These are phyloP conservation scores for Mangifera indica DNA, from an alignment of 345 rosid genomes.

Conservation along the genomic window DNA sequence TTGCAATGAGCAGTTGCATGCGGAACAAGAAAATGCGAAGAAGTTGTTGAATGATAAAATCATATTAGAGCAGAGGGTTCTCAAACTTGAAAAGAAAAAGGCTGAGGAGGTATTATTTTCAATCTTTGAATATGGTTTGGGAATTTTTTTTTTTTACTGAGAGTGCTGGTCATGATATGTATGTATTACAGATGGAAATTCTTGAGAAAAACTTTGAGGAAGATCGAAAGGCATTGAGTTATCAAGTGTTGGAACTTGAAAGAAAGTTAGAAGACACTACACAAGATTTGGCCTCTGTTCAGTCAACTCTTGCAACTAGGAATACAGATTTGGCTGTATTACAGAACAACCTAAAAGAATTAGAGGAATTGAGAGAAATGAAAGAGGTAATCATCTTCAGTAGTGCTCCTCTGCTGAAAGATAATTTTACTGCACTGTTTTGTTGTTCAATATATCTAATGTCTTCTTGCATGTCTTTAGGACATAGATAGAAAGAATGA, in stretches of 20 bases:
- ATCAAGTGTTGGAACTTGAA: conserved; percentile 62
- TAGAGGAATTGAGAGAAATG: conserved; percentile 92
- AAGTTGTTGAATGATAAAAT: conserved; percentile 56
- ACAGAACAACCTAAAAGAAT: conserved; percentile 72
- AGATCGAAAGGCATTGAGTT: conserved; percentile 61
- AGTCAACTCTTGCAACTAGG: conserved; percentile 54
- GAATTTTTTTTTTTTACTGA: background rate
- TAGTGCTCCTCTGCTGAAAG: background rate
- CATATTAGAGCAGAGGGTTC: conserved; percentile 58
- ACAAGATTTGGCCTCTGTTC: conserved; percentile 48
- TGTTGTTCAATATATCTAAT: background rate
- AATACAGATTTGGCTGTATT: conserved; percentile 50
- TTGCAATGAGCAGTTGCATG: conserved; percentile 54
- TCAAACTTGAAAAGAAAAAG: conserved; percentile 58
- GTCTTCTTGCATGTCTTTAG: conserved; percentile 36
- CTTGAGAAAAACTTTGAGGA: conserved; percentile 56
- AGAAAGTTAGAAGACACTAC: conserved; percentile 53
- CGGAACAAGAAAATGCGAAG: conserved; percentile 51
- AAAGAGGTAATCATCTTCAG: conserved; percentile 61
- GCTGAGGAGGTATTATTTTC: conserved; percentile 59
- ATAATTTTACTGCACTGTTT: background rate
- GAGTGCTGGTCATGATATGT: background rate
- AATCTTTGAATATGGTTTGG: conserved; percentile 10
- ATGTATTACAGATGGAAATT: conserved; percentile 46
- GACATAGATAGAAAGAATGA: conserved; percentile 97